These are phyloP conservation scores for Amoebophrya sp. DNA, from an alignment of 169 alveolate genomes.

Conservation along the genomic window DNA sequence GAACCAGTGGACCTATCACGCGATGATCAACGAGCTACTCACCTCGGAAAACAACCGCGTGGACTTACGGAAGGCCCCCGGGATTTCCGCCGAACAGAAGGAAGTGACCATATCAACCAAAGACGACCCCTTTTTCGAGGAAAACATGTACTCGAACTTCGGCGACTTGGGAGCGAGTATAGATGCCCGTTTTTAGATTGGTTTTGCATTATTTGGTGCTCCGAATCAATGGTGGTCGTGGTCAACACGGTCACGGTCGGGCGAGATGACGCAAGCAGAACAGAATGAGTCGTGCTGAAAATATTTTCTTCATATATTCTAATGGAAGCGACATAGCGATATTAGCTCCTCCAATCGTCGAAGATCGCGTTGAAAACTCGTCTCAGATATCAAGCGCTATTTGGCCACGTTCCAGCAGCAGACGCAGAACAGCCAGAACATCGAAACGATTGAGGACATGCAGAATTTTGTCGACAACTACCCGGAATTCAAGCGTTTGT, in stretches of 20 bases:
- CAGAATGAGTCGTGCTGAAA: no score
- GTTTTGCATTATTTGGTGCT: background rate
- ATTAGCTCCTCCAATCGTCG: no score
- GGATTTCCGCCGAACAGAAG: background rate
- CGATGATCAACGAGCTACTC: conserved; percentile 82
- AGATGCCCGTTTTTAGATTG: no score
- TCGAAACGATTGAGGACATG: conserved; percentile 80
- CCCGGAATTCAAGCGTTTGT: conserved; percentile 78
- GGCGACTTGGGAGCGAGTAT: conserved; percentile 77
- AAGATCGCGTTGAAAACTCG: no score
- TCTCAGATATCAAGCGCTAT: conserved; percentile 64
- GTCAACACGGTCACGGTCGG: no score
- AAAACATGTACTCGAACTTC: conserved; percentile 71
- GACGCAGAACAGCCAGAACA: conserved; percentile 47
- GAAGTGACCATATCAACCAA: background rate
- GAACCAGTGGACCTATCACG: conserved; percentile 90
- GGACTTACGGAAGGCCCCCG: conserved; percentile 31
- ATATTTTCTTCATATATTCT: no score
- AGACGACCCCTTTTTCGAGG: conserved; percentile 66
- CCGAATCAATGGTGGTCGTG: no score
- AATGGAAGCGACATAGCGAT: no score
- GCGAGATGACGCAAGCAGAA: no score
- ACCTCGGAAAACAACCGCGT: conserved; percentile 76
- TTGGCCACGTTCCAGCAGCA: conserved; percentile 63
- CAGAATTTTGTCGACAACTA: conserved; percentile 70